Base-by-base conservation (phyloP, 768 basidiomycete species). In the Trametes coccinea region DNA sequence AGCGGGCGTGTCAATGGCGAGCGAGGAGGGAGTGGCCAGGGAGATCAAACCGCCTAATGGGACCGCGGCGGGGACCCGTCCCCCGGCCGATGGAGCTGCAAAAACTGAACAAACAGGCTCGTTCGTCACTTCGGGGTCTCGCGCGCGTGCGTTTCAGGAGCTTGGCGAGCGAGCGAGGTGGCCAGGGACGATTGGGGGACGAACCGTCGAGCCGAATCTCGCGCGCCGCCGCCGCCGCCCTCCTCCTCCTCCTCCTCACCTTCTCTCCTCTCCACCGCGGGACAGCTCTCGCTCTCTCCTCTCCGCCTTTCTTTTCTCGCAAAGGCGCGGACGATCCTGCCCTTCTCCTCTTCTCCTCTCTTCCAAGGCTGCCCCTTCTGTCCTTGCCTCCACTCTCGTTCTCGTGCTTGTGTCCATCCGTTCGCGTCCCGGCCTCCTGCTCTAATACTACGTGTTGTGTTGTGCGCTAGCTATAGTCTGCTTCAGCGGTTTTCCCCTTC, bases 11-110 rank as follows among this genome's bases (percentile, higher is more conserved):
- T 56, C 14, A 33, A 40, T 14, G 27, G 39, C 41, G 51, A 44
- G 27, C n/a, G 48, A 16, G 11, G 22, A 31, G 27, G 13, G 48
- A 13, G 30, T n/a, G 48, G 48, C 31, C 43, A 56, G 62, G 58
- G 62, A 52, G 62, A 64, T 64, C 62, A 64, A 49, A 60, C 40
- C 62, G 62, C 62, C 40, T 64, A 64, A 59, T 53, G 33, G 31
- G 41, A 31, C 53, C 47, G 51, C 53, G 57, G 16, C 37, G 11
- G 49, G 31, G 5, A 8, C 7, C n/a, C 45, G 37, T 31, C 53
- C 34, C 34, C 58, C 62, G 62, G 53, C 49, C 53, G 27, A 39
- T 59, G 54, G 58, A 33, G 54, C 45, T 50, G 56, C 52, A 33
- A 58, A 54, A 59, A 59, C 56, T 48, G 39, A 61, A 46, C 14